phyloP scores from a whole-genome alignment of 805 yeast species.

The Kodamaea lidongshanica region DNA sequence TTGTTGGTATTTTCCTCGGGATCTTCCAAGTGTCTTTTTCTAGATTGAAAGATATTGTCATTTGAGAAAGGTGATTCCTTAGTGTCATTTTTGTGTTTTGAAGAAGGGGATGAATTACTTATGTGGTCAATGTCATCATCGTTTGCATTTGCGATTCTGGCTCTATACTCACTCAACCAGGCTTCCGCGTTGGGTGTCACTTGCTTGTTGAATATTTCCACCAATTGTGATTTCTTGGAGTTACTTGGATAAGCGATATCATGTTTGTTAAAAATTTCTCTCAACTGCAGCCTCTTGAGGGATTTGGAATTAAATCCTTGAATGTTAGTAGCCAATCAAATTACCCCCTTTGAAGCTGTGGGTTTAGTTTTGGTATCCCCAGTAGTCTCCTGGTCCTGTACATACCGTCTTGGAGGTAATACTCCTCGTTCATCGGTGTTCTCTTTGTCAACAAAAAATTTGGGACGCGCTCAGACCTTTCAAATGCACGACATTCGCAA shows the following conservation, averaged over 20 bases:
- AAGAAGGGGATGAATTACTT: not conserved
- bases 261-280: constrained; percentile 58
- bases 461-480: too few relatives aligned
- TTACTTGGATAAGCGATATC: constrained; percentile 54
- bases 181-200: constrained; percentile 44
- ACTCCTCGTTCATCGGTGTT: constrained; percentile 18
- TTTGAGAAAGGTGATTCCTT: constrained; percentile 2
- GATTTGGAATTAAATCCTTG: constrained; percentile 62
- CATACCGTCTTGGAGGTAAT: constrained; percentile 22
- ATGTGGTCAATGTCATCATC: not conserved
- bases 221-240: constrained; percentile 63
- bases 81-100: not conserved
- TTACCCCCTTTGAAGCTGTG: not conserved
- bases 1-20: constrained; percentile 7
- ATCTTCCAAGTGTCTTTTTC: constrained; percentile 7
- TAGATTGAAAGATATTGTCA: constrained; percentile 3
- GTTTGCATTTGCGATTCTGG: constrained; percentile 4
- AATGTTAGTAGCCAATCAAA: constrained; percentile 26
- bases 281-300: constrained; percentile 62
- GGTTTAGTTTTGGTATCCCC: not conserved
- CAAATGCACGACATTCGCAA: too few relatives aligned
- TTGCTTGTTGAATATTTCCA: constrained; percentile 52
- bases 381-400: not conserved
- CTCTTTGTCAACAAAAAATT: too few relatives aligned
- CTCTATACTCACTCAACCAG: constrained; percentile 28